These are phyloP conservation scores for Puccinia sorghi DNA, from an alignment of 1,284 basidiomycete genomes.

Conservation along the genomic window DNA sequence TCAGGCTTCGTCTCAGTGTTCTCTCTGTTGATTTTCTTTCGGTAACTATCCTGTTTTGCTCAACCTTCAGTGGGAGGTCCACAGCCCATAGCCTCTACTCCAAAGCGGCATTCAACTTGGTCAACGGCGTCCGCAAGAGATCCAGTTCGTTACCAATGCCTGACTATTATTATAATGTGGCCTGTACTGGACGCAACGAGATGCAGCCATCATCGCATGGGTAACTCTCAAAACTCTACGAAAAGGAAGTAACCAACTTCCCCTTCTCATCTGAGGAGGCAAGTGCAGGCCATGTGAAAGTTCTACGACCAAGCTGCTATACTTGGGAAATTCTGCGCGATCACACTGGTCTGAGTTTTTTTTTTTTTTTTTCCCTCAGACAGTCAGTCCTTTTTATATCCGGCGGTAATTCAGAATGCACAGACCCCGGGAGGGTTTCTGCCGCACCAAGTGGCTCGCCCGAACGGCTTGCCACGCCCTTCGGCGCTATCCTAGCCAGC, in stretches of 20 bases:
- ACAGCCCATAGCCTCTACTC: not conserved
- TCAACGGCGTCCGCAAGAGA: too few relatives aligned
- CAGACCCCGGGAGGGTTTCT: too few relatives aligned
- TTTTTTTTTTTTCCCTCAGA: too few relatives aligned
- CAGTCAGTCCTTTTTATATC: too few relatives aligned
- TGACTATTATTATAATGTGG: not conserved
- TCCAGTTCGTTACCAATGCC: not conserved
- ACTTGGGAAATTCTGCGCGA: not conserved
- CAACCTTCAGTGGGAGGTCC: not conserved
- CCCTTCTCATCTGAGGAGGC: not conserved
- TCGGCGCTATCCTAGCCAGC: too few relatives aligned
- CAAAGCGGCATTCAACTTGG: not conserved
- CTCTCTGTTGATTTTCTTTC: too few relatives aligned
- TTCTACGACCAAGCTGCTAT: not conserved
- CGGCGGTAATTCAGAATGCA: too few relatives aligned
- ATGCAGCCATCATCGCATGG: not conserved
- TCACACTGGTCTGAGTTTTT: too few relatives aligned
- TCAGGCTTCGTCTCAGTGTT: not conserved
- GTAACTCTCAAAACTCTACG: not conserved
- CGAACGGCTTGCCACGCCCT: too few relatives aligned
- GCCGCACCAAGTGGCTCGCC: too few relatives aligned
- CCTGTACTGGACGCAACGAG: constrained; percentile 4
- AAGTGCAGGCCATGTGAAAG: not conserved
- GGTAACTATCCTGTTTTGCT: not conserved
- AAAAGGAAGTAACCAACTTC: not conserved